A percentile compares a stretch with the other conserved stretches of the same genome.
Conservation (phyloP, 1,284 basidiomycete species). For the Microbotryomycetes sp. region DNA sequence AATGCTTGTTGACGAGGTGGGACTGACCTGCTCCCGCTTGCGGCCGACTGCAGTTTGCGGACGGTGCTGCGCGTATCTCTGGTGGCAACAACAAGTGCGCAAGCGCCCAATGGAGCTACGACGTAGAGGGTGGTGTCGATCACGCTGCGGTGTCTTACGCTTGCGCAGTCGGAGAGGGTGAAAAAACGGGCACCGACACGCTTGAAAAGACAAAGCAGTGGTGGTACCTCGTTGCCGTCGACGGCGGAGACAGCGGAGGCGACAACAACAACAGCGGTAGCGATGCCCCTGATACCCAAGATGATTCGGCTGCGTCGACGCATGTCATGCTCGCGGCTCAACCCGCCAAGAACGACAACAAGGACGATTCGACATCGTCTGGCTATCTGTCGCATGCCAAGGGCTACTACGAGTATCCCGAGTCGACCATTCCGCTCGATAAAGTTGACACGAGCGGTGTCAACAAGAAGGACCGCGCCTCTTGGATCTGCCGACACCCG, state of each 20-base stretch:
- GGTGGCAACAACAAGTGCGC: conserved; percentile 25
- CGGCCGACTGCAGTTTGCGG: neutral
- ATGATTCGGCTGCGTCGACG: neutral
- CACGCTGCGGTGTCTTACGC: conserved; percentile 27
- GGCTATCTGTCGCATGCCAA: neutral
- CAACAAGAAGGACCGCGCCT: conserved; percentile 7
- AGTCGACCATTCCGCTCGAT: neutral
- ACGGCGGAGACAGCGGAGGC: neutral
- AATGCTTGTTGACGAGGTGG: neutral
- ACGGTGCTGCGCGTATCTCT: conserved; percentile 20
- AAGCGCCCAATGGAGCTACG: conserved; percentile 16
- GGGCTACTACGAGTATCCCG: conserved; percentile 10
- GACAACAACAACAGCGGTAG: neutral
- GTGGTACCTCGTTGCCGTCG: conserved; percentile 21
- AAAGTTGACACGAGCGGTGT: conserved; percentile 1
- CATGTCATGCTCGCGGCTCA: neutral
- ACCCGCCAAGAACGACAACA: neutral
- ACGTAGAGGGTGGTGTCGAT: conserved; percentile 20
- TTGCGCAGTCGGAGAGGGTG: conserved; percentile 21
- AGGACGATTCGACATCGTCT: neutral
- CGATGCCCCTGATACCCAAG: neutral
- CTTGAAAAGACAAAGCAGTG: conserved; percentile 26
- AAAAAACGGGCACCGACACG: conserved; percentile 13
- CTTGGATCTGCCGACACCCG: conserved; percentile 21
- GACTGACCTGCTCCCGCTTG: neutral